Evolutionary conservation across 2,329 filamentous ascomycete species (phyloP).

Genomic region (Sordariomycetes sp.): DNA sequence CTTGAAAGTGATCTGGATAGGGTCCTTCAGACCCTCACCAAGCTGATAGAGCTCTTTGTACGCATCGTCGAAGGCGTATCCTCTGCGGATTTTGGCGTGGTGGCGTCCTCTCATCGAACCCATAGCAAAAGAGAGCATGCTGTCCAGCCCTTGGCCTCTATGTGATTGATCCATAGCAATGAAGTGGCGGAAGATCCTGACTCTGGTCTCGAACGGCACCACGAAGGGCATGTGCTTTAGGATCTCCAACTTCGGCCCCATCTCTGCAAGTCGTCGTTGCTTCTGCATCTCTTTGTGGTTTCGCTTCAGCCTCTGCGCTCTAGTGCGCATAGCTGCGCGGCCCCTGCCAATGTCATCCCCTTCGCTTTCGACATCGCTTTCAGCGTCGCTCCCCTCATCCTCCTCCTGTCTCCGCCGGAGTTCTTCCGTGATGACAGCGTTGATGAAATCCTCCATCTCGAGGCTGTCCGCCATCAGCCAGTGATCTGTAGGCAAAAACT

Average conservation of each 20-base stretch:
- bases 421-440: conserved; percentile 80
- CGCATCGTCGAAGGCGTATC: conserved; percentile 77
- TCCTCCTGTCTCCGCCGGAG: conserved; percentile 58
- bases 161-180: conserved; percentile 58
- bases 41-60: conserved; percentile 74
- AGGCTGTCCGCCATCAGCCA: conserved; percentile 90
- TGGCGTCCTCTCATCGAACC: conserved; percentile 41
- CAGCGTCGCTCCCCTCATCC: conserved; percentile 16
- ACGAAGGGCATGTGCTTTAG: conserved; percentile 95
- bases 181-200: conserved; percentile 89
- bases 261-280: conserved; percentile 66
- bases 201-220: conserved; percentile 84
- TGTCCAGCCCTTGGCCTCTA: no score
- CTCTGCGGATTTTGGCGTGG: conserved; percentile 70
- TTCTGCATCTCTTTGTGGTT: conserved; percentile 56
- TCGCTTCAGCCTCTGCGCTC: conserved; percentile 46
- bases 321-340: conserved; percentile 53
- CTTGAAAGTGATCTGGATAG: conserved; percentile 93
- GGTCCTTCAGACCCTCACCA: conserved; percentile 79
- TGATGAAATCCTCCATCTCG: conserved; percentile 81
- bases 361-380: conserved; percentile 22
- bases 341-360: conserved; percentile 29
- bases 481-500: conserved; percentile 73
- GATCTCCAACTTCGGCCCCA: conserved; percentile 82
- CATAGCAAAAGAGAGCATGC: conserved; percentile 1